Conservation (phyloP, 805 yeast genomes). For the Saccharomycopsis malanga region DNA sequence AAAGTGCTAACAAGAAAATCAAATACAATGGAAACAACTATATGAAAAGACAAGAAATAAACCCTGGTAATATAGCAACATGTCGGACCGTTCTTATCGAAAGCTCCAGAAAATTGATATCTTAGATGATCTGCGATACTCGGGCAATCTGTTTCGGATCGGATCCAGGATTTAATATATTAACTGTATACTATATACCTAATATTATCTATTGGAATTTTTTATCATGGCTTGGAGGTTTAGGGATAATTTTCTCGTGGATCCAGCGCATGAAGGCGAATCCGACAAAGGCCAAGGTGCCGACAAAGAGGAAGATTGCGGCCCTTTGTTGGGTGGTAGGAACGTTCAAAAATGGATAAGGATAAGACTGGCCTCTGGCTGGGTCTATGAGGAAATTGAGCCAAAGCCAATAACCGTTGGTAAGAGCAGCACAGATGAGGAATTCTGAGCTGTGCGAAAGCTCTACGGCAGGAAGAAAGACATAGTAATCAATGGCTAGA, state of each 20-base stretch:
- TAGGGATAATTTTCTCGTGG: neutral
- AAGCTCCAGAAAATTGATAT: too few species aligned
- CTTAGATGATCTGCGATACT: too few species aligned
- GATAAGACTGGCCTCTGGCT: constrained; percentile 16
- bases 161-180: too few species aligned
- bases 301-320: constrained; percentile 11
- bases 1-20: too few species aligned
- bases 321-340: constrained; percentile 4
- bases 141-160: too few species aligned
- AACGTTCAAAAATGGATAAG: constrained; percentile 22
- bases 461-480: constrained; percentile 6
- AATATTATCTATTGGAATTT: too few species aligned
- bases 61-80: too few species aligned
- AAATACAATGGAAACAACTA: too few species aligned
- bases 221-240: too few species aligned
- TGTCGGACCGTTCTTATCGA: too few species aligned
- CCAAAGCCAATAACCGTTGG: constrained; percentile 20
- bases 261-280: neutral
- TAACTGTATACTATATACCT: too few species aligned
- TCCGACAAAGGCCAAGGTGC: constrained; percentile 9
- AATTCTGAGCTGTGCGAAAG: neutral
- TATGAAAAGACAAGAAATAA: too few species aligned
- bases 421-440: constrained; percentile 2
- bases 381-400: constrained; percentile 11
- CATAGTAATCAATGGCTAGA: constrained; percentile 10